Conservation (phyloP, 164 flowering plant genomes). For the Nymphaea colorata region DNA sequence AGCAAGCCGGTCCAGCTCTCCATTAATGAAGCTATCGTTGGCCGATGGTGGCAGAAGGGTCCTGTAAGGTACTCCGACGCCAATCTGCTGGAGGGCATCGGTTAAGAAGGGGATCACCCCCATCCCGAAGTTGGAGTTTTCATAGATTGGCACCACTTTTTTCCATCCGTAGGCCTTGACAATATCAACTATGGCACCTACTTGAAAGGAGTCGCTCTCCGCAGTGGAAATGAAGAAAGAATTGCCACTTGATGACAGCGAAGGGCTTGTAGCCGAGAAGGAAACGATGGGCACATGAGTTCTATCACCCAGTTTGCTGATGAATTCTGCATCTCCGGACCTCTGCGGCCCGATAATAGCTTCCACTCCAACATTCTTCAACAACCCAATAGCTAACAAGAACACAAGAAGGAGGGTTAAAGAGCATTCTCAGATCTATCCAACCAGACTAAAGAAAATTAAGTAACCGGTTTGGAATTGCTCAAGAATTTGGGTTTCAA, state of each 20-base stretch:
- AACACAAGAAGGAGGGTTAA: neutral
- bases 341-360: slow-evolving; percentile 5
- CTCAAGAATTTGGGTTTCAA: neutral
- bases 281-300: slow-evolving; percentile 4
- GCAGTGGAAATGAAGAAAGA: slow-evolving; percentile 2
- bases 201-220: neutral
- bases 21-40: slow-evolving; percentile 16
- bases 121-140: neutral
- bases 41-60: slow-evolving; percentile 18
- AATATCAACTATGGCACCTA: neutral
- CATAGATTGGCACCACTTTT: slow-evolving; percentile 1
- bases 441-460: neutral
- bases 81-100: slow-evolving; percentile 13
- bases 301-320: neutral
- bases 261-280: slow-evolving; percentile 2
- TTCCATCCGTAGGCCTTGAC: slow-evolving; percentile 3
- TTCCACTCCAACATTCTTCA: slow-evolving; percentile 1
- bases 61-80: slow-evolving; percentile 17
- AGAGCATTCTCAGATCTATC: neutral
- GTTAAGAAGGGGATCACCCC: slow-evolving; percentile 3
- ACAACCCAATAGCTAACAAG: neutral
- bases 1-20: slow-evolving; percentile 25
- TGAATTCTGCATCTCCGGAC: neutral
- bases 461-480: too few relatives aligned
- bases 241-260: neutral